These are phyloP conservation scores for Tolypocladium ophioglossoides DNA, from an alignment of 2,329 filamentous ascomycete genomes.

Conservation along the genomic window DNA sequence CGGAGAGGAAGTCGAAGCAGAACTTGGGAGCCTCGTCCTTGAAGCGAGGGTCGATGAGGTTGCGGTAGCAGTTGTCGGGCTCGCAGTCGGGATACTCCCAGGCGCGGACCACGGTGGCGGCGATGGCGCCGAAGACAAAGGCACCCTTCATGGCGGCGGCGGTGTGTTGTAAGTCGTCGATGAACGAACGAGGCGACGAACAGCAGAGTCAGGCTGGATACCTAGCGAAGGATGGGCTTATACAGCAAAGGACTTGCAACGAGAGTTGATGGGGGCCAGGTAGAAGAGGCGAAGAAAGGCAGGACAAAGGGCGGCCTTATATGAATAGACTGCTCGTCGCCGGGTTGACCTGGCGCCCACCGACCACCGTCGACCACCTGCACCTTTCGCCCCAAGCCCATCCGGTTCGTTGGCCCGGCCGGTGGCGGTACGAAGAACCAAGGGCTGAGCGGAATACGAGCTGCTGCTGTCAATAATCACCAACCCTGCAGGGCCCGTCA, in stretches of 20 bases:
- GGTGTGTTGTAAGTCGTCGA: background rate
- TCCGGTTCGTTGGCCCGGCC: background rate
- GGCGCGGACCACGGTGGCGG: conserved; percentile 17
- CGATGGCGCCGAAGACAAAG: conserved; percentile 20
- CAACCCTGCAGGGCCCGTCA: background rate
- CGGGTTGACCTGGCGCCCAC: background rate
- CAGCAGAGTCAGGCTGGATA: background rate
- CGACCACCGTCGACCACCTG: background rate
- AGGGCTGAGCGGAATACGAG: background rate
- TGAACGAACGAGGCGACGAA: background rate
- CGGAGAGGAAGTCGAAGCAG: conserved; percentile 21
- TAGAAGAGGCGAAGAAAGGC: background rate
- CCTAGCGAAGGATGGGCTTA: background rate
- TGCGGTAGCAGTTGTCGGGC: conserved; percentile 23
- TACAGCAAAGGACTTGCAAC: background rate
- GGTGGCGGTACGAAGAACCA: background rate
- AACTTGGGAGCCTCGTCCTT: conserved; percentile 16
- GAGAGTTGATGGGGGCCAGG: background rate
- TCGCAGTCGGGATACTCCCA: conserved; percentile 18
- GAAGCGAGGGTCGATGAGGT: conserved; percentile 22
- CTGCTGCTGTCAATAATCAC: background rate
- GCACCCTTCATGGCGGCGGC: conserved; percentile 22
- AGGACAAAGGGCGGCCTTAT: background rate
- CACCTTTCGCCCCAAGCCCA: background rate
- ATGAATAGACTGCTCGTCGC: background rate